Base-by-base conservation (phyloP, 768 basidiomycete genomes). In the Boletus edulis region DNA sequence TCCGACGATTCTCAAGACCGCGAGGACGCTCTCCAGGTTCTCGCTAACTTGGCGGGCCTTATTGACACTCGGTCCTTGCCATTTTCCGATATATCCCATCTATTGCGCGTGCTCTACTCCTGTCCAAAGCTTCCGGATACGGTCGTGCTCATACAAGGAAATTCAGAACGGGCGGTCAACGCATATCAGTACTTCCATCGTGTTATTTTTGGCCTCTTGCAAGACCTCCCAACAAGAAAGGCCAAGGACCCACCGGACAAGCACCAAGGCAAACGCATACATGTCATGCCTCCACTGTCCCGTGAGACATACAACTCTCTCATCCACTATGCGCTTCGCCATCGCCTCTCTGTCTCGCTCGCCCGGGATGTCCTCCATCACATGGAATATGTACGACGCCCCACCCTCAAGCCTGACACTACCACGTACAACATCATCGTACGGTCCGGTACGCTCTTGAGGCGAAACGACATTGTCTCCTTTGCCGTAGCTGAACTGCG, bases 291-390 rank as follows among this genome's bases (percentile, higher is more conserved):
- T 18, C 66, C 67, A 0, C 62, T 83, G 8, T 71, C 75, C 40
- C 54, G 75, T 11, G 65, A 70, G 20, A 71, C 78, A 1, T 87
- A 84, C 68, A 87, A 89, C 64, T 62, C 81, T 1, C 78, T 92
- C 27, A 60, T 91, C 4, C 77, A 86, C 56, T 91, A 89, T 66
- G 73, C 84, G 5, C 75, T 92, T 35, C 80, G 80, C 9, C 78
- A 87, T 60, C 78, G 79, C n/a, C 70, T 76, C 39, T 84, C 84
- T 6, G 69, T 78, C 17, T 54, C 62, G 1, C 71, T 81, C 24
- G 86, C 81, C 0, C 67, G 76, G 14, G 58, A 65, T 13, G 69
- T 90, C 14, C 65, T 89, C 12, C 58, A 78, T 13, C 81, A 88
- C 59, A 85, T 89, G 82, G 72, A 71, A 18, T 59, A 70, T 17